Percentiles rank a stretch among this genome's conserved stretches.
Evolutionary conservation across 2,329 filamentous ascomycete genomes (phyloP).

Genomic region (Capronia americana): DNA sequence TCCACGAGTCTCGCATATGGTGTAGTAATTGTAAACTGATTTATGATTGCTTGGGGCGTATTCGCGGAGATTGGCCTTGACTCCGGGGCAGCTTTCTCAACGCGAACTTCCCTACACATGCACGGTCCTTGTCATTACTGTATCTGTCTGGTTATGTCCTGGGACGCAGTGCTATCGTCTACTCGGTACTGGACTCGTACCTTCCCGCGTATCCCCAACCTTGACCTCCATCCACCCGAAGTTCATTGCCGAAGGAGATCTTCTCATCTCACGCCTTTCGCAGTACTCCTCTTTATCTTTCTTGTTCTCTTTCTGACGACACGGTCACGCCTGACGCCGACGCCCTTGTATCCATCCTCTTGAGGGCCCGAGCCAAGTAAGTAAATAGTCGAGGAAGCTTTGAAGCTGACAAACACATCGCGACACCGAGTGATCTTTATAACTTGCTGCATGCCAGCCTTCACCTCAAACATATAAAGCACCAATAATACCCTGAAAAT

Average conservation of each 20-base stretch:
- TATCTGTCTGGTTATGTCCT: too few relatives aligned
- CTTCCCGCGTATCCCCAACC: neutral
- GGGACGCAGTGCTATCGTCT: too few relatives aligned
- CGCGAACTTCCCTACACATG: too few relatives aligned
- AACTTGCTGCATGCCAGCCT: neutral
- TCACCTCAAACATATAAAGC: neutral
- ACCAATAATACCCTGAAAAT: neutral
- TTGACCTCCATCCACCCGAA: conserved; percentile 12
- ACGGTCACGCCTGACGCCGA: neutral
- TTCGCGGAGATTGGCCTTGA: neutral
- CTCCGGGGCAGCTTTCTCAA: neutral
- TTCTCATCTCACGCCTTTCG: neutral
- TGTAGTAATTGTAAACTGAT: neutral
- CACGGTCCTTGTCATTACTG: neutral
- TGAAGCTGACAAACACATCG: conserved; percentile 15
- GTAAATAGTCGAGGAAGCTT: neutral
- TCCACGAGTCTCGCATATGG: neutral
- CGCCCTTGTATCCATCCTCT: neutral
- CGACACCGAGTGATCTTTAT: conserved; percentile 39
- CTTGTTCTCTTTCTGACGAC: neutral
- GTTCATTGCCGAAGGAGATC: conserved; percentile 12
- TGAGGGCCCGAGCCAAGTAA: neutral
- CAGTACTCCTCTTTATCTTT: neutral
- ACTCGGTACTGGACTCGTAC: too few relatives aligned
- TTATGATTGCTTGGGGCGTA: conserved; percentile 22